Percentiles rank a stretch among this genome's conserved stretches.
These are phyloP conservation scores for Xylariaceae sp. DNA, from an alignment of 2,329 filamentous ascomycete genomes.

Conservation along the genomic window DNA sequence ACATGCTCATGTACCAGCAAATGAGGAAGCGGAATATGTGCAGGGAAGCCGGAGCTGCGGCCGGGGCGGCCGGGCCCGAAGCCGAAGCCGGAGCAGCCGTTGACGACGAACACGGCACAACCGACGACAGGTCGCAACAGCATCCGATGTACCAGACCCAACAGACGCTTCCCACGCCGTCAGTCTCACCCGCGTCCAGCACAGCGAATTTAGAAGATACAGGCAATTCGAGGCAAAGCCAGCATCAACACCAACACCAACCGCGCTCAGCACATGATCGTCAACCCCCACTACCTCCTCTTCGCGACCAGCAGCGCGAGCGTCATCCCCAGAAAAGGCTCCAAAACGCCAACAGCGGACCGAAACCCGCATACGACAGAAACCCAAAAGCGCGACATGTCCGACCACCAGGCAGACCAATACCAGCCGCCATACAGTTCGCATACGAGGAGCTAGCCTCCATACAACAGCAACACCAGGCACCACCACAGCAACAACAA, in stretches of 20 bases:
- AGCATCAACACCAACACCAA: constrained; percentile 2
- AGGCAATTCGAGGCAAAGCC: constrained; percentile 6
- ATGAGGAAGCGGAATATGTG: background rate
- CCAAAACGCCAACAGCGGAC: constrained; percentile 11
- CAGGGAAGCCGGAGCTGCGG: background rate
- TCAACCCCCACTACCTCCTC: constrained; percentile 5
- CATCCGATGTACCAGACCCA: constrained; percentile 16
- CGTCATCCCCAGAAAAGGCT: constrained; percentile 20
- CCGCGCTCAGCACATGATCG: constrained; percentile 7
- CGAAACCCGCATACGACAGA: constrained; percentile 18
- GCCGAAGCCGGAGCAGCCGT: constrained; percentile 2
- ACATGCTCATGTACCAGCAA: constrained; percentile 19
- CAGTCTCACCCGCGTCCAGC: constrained; percentile 16
- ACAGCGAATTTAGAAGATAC: constrained; percentile 9
- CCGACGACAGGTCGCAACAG: constrained; percentile 12
- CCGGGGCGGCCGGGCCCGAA: constrained; percentile 5
- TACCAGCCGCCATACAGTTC: constrained; percentile 19
- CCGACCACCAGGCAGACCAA: constrained; percentile 8
- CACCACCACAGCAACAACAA: constrained; percentile 6
- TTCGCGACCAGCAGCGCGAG: constrained; percentile 17
- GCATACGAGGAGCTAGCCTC: constrained; percentile 21
- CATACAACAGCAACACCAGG: constrained; percentile 14
- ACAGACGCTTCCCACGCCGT: constrained; percentile 16
- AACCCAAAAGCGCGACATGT: constrained; percentile 10
- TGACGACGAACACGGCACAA: constrained; percentile 5